phyloP scores from a whole-genome alignment of 1,284 basidiomycete species.

The Neonothopanus nambi region DNA sequence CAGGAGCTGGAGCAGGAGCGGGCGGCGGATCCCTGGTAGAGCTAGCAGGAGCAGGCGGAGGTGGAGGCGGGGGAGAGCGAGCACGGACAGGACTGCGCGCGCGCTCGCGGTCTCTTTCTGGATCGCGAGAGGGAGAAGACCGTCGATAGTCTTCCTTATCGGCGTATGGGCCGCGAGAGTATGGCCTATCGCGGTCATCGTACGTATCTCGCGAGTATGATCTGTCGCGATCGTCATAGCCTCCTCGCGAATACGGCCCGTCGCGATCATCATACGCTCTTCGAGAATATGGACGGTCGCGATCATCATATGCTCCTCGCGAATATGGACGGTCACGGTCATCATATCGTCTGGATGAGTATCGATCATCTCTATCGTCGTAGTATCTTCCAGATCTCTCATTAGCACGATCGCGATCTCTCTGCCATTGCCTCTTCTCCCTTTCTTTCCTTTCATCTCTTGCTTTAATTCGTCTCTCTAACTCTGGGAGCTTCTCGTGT shows the following conservation, averaged over 20 bases:
- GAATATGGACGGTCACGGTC: conserved; percentile 39
- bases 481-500: conserved; percentile 90
- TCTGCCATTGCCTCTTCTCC: conserved; percentile 77
- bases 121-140: conserved; percentile 31
- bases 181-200: conserved; percentile 29
- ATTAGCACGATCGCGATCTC: conserved; percentile 86
- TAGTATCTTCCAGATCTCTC: conserved; percentile 75
- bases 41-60: conserved; percentile 41
- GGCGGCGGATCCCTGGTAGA: conserved; percentile 38
- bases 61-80: conserved; percentile 50
- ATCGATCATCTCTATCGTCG: conserved; percentile 44
- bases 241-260: conserved; percentile 36
- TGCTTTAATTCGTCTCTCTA: conserved; percentile 85
- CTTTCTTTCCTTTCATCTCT: conserved; percentile 75
- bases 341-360: conserved; percentile 39
- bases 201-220: conserved; percentile 17
- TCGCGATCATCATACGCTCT: conserved; percentile 28
- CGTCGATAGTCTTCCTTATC: conserved; percentile 30
- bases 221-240: conserved; percentile 27
- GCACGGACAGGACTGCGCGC: conserved; percentile 40
- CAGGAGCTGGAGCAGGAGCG: conserved; percentile 48
- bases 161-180: conserved; percentile 24
- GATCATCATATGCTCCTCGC: conserved; percentile 38
- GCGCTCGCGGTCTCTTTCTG: conserved; percentile 45
- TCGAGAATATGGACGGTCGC: conserved; percentile 37